Evolutionary conservation across 2,329 filamentous ascomycete species (phyloP), one percentile per base, ranked within the genome.

Genomic region (Fusarium protoensiforme): DNA sequence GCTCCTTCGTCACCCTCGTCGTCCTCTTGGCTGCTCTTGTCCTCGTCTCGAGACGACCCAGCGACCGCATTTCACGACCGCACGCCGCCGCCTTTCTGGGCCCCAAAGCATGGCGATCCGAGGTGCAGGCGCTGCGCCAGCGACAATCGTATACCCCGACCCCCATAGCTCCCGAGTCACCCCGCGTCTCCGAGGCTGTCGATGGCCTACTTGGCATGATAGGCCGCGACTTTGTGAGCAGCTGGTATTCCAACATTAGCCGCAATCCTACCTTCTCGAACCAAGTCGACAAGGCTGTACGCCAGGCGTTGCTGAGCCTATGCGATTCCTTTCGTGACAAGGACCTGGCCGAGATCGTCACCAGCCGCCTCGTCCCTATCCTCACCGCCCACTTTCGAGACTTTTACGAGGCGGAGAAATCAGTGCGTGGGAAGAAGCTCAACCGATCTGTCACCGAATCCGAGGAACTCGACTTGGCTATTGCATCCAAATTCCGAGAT

Each of bases 371-470:
- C 54, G 92, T 98, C 41, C 97, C 97, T 14, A 91, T 98, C 67
- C 81, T 99, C 74, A 98, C 96, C 33, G 88, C 90, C 11, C 96
- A 99, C 82, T 90, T 99, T 77, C 93, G 90, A 74, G 94, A 98
- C 75, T 98, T 98, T 77, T 94, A 95, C 81, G 92, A 96, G 73
- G 96, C 96, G 1, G 96, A 99, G 84, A 90, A 93, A 65, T 89
- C 91, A 10, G 94, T 99, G 13, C 90, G 96, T 62, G 97, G 97
- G 14, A 93, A 92, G 80, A 94, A 97, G 82, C 86, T 98, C 65
- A 96, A 95, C 76, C 91, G 94, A 61, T 95, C 92, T 73, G 92
- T 99, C 64, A 98, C 97, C 4, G 96, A 99, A 83, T 97, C 95
- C 1, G 96, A 98, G 80, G 96, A 99, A 87, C 86, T 99, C 77